Conservation (phyloP, 2,329 filamentous ascomycete species). For the Byssoonygena ceratinophila region DNA sequence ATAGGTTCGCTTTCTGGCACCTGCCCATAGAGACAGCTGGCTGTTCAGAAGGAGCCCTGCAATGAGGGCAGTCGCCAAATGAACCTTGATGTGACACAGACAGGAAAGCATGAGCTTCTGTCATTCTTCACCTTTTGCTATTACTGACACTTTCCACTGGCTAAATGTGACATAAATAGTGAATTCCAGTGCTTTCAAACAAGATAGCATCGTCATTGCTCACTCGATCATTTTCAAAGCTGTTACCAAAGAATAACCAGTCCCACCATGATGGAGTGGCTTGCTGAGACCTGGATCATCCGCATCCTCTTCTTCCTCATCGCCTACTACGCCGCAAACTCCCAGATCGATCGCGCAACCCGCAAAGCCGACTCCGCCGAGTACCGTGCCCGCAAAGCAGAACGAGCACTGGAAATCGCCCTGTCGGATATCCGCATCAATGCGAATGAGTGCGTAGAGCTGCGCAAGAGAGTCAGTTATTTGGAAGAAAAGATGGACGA, state of each 20-base stretch:
- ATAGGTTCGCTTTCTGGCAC: too few species aligned
- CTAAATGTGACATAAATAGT: not conserved
- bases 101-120: too few species aligned
- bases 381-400: not conserved
- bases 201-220: not conserved
- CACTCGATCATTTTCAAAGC: not conserved
- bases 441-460: slow-evolving; percentile 5
- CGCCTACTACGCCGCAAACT: slow-evolving; percentile 3
- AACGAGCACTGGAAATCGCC: slow-evolving; percentile 1
- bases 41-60: too few species aligned
- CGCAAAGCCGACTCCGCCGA: slow-evolving; percentile 6
- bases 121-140: too few species aligned
- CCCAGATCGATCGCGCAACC: not conserved
- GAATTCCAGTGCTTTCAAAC: too few species aligned
- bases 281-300: slow-evolving; percentile 2
- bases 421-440: not conserved
- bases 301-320: slow-evolving; percentile 6
- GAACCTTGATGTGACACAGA: too few species aligned
- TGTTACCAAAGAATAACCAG: not conserved
- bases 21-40: too few species aligned
- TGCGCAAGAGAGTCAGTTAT: slow-evolving; percentile 8
- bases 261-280: slow-evolving; percentile 3
- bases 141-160: too few species aligned
- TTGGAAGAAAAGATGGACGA: slow-evolving; percentile 13
- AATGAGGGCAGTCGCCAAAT: too few species aligned